A percentile compares a stretch with the other conserved stretches of the same genome.
Evolutionary conservation across 2,329 filamentous ascomycete species (phyloP).

Genomic region (Lachnellula suecica): DNA sequence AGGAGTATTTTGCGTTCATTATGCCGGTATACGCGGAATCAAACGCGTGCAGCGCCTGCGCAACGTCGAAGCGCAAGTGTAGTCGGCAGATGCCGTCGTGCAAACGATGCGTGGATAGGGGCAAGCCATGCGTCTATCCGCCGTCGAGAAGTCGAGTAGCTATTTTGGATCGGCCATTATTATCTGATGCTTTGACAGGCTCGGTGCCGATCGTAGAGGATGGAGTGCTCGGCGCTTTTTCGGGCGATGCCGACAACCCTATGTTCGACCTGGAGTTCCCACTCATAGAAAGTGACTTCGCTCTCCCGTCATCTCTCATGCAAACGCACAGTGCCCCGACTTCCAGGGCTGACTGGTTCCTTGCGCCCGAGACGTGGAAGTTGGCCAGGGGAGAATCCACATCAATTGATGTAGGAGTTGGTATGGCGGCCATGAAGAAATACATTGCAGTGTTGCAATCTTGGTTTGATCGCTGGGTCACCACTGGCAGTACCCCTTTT

Average conservation of each 20-base stretch:
- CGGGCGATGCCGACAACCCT: too few species aligned
- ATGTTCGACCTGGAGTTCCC: too few species aligned
- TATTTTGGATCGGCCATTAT: too few species aligned
- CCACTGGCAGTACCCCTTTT: slow-evolving; percentile 27
- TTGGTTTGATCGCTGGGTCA: slow-evolving; percentile 30
- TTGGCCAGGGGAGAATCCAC: neutral
- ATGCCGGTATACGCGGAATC: slow-evolving; percentile 6
- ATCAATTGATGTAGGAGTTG: too few species aligned
- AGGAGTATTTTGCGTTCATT: too few species aligned
- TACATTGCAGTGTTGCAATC: slow-evolving; percentile 24
- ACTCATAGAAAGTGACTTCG: too few species aligned
- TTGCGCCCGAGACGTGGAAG: slow-evolving; percentile 17
- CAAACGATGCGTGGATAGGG: slow-evolving; percentile 6
- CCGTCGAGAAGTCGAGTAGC: slow-evolving; percentile 4
- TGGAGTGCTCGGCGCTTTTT: neutral
- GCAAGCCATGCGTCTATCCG: slow-evolving; percentile 13
- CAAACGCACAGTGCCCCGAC: too few species aligned
- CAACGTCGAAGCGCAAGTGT: slow-evolving; percentile 15
- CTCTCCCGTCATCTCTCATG: too few species aligned
- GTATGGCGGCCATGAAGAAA: slow-evolving; percentile 25
- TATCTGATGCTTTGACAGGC: neutral
- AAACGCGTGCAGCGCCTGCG: slow-evolving; percentile 14
- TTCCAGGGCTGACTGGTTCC: slow-evolving; percentile 11
- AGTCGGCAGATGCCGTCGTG: slow-evolving; percentile 14
- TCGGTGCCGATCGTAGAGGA: neutral